Base-by-base conservation (phyloP, 148 eudicot species). In the Rhododendron ferrugineum region DNA sequence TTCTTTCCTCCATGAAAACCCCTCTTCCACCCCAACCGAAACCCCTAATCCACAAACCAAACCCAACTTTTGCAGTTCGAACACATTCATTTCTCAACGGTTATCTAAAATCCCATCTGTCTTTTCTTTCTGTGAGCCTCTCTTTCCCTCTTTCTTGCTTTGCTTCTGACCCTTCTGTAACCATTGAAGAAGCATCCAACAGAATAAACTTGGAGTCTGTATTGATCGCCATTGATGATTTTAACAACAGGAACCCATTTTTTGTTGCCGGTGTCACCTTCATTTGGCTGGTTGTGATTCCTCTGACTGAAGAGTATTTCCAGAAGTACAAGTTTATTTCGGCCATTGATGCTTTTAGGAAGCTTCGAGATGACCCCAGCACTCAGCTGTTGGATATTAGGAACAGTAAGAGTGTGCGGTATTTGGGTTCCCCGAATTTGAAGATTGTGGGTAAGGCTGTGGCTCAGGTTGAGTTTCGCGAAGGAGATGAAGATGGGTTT, bases 311-410 rank as follows among this genome's bases (percentile, higher is more conserved):
- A 87, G 93, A 93, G 77, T 92, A 89, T 80, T 84, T 94, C 32
- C 88, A 86, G 58, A 97, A 97, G 52, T 95, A 85, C 88, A 95
- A 93, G 84, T 91, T 83, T 32, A 84, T 92, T 18, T 90, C 94
- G 20, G 95, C 99, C 83, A 86, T 96, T 84, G 84, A 94, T 87
- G 95, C 92, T 16, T 96, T 96, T 83, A 84, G 86, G 87, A 95
- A 91, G 89, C 91, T 97, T 50, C 80, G 92, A 62, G 94, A 93
- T 85, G 98, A 95, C 81, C 89, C 93, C 2, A 89, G 79, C 89
- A 85, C 86, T 83, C 95, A 94, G 88, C 87, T 97, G 85, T 81
- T 97, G 82, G 99, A 97, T 90, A 94, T 97, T 73, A 93, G 99
- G 93, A 94, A 93, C 86, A 88, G 85, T 23, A 95, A 93, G 89